These are phyloP conservation scores for Stephania cephalantha DNA, from an alignment of 164 flowering plant genomes.

Conservation along the genomic window DNA sequence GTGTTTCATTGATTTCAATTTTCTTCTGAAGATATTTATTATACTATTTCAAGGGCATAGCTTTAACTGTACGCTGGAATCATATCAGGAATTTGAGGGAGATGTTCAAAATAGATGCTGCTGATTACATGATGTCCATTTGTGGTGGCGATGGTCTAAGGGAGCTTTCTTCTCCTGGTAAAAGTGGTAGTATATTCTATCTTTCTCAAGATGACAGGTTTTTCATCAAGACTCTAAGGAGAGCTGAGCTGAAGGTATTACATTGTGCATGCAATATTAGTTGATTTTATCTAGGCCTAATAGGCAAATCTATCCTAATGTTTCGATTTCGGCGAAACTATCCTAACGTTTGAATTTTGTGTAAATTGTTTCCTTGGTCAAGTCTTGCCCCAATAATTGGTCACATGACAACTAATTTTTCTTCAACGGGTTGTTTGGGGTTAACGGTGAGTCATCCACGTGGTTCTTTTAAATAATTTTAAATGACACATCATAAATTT, in stretches of 20 bases:
- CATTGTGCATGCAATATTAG: not conserved
- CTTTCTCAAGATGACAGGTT: constrained; percentile 88
- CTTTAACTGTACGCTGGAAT: not conserved
- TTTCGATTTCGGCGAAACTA: too few species aligned
- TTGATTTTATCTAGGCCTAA: not conserved
- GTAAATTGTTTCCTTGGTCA: too few species aligned
- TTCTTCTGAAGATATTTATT: not conserved
- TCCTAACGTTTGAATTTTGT: too few species aligned
- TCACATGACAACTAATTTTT: too few species aligned
- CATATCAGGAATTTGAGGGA: constrained; percentile 79
- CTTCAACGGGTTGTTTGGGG: too few species aligned
- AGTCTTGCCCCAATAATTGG: too few species aligned
- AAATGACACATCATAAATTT: too few species aligned
- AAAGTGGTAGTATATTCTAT: constrained; percentile 96
- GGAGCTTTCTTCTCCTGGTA: constrained; percentile 91
- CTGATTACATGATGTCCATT: constrained; percentile 98
- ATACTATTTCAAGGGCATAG: constrained; percentile 2
- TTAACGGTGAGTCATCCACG: too few species aligned
- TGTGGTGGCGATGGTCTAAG: constrained; percentile 89
- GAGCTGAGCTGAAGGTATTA: constrained; percentile 73
- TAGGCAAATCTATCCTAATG: not conserved
- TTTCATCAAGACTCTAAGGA: constrained; percentile 76
- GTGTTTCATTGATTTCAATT: not conserved
- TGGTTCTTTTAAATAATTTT: too few species aligned
- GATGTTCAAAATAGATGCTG: constrained; percentile 95